These are phyloP conservation scores for Lentinula raphanica DNA, from an alignment of 768 basidiomycete genomes.

Conservation along the genomic window DNA sequence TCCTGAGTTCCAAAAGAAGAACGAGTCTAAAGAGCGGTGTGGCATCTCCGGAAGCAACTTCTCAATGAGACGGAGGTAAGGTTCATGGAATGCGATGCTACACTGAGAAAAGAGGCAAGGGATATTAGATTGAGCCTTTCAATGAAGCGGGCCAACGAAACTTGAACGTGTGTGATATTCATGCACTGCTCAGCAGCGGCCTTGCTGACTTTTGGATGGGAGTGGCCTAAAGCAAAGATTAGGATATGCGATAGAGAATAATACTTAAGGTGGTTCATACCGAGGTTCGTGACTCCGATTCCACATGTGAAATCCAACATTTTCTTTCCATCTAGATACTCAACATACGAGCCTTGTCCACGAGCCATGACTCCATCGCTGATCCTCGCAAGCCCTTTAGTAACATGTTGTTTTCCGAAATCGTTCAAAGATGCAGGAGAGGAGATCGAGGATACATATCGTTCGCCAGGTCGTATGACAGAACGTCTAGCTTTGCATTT, in stretches of 20 bases:
- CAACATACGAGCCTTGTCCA: conserved; percentile 70
- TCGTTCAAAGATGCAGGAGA: conserved; percentile 10
- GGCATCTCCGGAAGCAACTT: conserved; percentile 87
- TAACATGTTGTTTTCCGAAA: conserved; percentile 42
- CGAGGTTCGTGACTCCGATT: conserved; percentile 83
- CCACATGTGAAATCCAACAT: conserved; percentile 85
- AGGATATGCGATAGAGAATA: background rate
- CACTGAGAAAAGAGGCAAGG: conserved; percentile 43
- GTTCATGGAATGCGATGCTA: conserved; percentile 82
- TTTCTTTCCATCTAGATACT: conserved; percentile 64
- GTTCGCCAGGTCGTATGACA: background rate
- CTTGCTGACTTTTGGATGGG: conserved; percentile 79
- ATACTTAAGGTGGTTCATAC: conserved; percentile 34
- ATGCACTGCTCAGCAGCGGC: conserved; percentile 88
- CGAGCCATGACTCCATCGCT: conserved; percentile 56
- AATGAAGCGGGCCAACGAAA: conserved; percentile 22
- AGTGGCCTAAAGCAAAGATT: conserved; percentile 56
- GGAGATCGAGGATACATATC: conserved; percentile 1
- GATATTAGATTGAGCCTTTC: background rate
- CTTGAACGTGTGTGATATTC: conserved; percentile 75
- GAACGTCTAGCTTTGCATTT: background rate
- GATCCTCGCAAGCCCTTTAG: conserved; percentile 39
- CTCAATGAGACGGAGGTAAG: conserved; percentile 84
- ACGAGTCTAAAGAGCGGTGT: conserved; percentile 82
- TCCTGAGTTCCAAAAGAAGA: conserved; percentile 98